Base-by-base conservation (phyloP, 2,329 filamentous ascomycete species). In the Colletotrichum sp. region DNA sequence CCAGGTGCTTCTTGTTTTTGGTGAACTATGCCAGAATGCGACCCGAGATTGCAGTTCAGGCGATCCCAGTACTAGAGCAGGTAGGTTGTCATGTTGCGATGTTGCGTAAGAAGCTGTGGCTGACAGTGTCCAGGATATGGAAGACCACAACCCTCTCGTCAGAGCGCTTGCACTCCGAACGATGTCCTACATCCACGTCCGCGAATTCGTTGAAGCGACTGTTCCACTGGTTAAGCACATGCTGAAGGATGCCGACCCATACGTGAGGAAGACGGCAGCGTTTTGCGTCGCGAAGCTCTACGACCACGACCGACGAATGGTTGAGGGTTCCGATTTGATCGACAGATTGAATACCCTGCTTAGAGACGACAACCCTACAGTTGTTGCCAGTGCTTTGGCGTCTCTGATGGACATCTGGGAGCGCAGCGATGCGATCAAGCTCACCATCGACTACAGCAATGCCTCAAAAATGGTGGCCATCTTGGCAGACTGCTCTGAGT, bases 401-500 rank as follows among this genome's bases (percentile, higher is more conserved):
- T 91, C 95, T 44, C 85, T 99, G 81, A 97, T 98, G 92, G 97
- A 99, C 85, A 99, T 99, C 66, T 99, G 97, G 97, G 97, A 99
- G 84, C 91, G 96, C 75, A 99, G 96, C 83, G 96, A 99, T 85
- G 95, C 95, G 75, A 99, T 99, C 85, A 98, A 98, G 84, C 92
- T 99, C 78, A 99, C 97, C 5, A 98, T 99, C 80, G 97, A 99
- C 86, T 99, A 99, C 83, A 92, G 93, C 78, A 99, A 98, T 86
- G 97, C 97, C 30, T 99, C 96, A 68, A 99, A 99, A 87, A 97
- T 99, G 89, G 96, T 99, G 44, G 96, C 97, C 59, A 99, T 99
- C 77, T 86, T 99, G 28, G 94, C 97, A 3, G 97, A 99, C 84
- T 99, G 97, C 87, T 99, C 97, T 21, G 97, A 99, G 95, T 98